Base-by-base conservation (phyloP, 2,329 filamentous ascomycete species). In the Zymoseptoria tritici region DNA sequence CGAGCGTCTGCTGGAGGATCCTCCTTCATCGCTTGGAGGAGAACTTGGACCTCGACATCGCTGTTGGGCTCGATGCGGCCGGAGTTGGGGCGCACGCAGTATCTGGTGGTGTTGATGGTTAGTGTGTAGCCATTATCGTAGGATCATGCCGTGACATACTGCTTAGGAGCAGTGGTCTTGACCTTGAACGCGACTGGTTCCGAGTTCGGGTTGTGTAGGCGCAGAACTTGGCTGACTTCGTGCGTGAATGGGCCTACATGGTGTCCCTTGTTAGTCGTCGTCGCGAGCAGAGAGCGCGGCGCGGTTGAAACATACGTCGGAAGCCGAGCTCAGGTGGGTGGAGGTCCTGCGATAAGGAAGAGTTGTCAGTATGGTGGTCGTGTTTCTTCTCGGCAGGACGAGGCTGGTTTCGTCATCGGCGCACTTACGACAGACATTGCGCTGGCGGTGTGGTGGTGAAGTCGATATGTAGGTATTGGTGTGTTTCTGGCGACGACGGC, bases 91-190 rank as follows among this genome's bases (percentile, higher is more conserved):
- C 94, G 87, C 60, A 97, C 93, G 76, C 94, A 97, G 80, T 99
- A 99, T 81, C 93, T 97, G 71, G 49, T 57, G 49, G 49, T 57
- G 49, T 42, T n/a, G n/a, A n/a, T 55, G 19, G 54, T 26, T n/a
- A 49, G 13, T 46, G n/a, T 55, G n/a, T n/a, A 16, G n/a, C 5
- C n/a, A 11, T 19, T 6, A 16, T 19, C 11, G 20, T 31, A 11
- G 9, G 4, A 16, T n/a, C 2, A 11, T 0, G 21, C 16, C 1
- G 4, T 1, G 62, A 77, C 88, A 73, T 89, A 99, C 93, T 97
- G 94, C 80, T 97, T 97, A 36, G 94, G 94, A 55, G 94, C 94
- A 64, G 94, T 99, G 54, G 94, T 99, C 86, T 99, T 99, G 77
- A 99, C 94, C 78, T 87, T 87, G 78, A 87, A 87, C 26, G 84